Base-by-base conservation (phyloP, 1,284 basidiomycete genomes). In the Naganishia albida region DNA sequence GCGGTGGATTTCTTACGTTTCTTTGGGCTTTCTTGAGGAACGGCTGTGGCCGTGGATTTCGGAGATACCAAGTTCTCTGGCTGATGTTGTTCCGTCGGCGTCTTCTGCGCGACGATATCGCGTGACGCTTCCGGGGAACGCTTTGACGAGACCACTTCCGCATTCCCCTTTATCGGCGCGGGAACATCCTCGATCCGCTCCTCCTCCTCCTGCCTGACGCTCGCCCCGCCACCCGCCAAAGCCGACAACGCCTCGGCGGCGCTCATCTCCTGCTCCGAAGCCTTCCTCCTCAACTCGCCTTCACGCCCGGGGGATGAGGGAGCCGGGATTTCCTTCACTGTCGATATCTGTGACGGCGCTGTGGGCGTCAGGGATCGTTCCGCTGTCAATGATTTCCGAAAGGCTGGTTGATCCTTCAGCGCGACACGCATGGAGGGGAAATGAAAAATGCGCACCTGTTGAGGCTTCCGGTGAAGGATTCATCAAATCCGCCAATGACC, bases 241-340 rank as follows among this genome's bases (percentile, higher is more conserved):
- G 52, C 50, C 7, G 25, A 38, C 40, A 54, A 23, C 39, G 60
- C 60, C 42, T 52, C 60, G 20, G 49, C 60, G 10, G 50, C 60
- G 28, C 40, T 44, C 52, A 64, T 49, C 52, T 64, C 49, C 48
- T 57, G 49, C 16, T 64, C 54, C n/a, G 26, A 44, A 13, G 44
- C 55, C 15, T 44, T 34, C 16, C 54, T 20, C 26, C 38, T 25
- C 38, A 26, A 38, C 52, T 12, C 39, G n/a, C 15, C 55, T 40
- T 39, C 63, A 34, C 40, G 42, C 3, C 7, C 62, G 53, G 39
- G 40, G 39, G 40, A 48, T 18, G 28, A 54, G 16, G 52, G 18
- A 8, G 40, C 39, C 30, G 40, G 40, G 28, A 43, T 44, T 20
- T 44, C 28, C 38, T 40, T 43, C 25, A 40, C 16, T 30, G 18